Evolutionary conservation across 306 rosid genomes (phyloP), one percentile per base, ranked within the genome.

Genomic region (Betula pendula): DNA sequence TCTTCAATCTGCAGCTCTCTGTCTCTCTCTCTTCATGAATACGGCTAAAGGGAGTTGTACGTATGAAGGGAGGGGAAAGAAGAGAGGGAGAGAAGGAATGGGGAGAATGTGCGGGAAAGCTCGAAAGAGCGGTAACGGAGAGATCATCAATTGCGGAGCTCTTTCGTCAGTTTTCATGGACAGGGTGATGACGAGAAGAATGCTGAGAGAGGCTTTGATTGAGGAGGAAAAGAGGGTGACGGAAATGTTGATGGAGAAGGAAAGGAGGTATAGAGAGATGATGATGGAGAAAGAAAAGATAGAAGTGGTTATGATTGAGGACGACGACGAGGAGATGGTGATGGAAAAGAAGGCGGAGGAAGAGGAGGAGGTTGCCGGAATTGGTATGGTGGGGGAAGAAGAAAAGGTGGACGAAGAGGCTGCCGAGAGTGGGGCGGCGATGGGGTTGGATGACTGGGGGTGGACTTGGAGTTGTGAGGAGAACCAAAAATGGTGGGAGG

Each of bases 401-500:
- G 49, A 45, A 11, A 45, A 45, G 49, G 49, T 11, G 15, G 49
- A 45, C 3, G 49, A 45, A 22, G 17, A 9, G 35, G 27, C 14
- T 56, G 63, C 14, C 13, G 63, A 31, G 24, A 62, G 38, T 16
- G 4, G 43, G 68, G 5, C 6, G 66, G 14, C 0, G 44, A 31
- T 27, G 19, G 68, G 0, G 7, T 17, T 10, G 40, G 68, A 62
- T 31, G 68, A 62, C 44, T 31, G 22, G 43, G 44, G 22, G 12
- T 62, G 68, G 68, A 16, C 68, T 6, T 62, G 44, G 68, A 62
- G 11, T 33, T 62, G 43, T 17, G 68, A 16, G 42, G 68, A 62
- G 10, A 3, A 15, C 12, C 20, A 40, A 17, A n/a, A 38, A 19
- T 65, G 70, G 70, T 65, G 24, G 70, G 70, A 65, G 38, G 13